A percentile compares a stretch with the other conserved stretches of the same genome.
These are phyloP conservation scores for Pseudisothecium myosuroides DNA, from an alignment of 225 moss, liverwort and hornwort genomes.

Conservation along the genomic window DNA sequence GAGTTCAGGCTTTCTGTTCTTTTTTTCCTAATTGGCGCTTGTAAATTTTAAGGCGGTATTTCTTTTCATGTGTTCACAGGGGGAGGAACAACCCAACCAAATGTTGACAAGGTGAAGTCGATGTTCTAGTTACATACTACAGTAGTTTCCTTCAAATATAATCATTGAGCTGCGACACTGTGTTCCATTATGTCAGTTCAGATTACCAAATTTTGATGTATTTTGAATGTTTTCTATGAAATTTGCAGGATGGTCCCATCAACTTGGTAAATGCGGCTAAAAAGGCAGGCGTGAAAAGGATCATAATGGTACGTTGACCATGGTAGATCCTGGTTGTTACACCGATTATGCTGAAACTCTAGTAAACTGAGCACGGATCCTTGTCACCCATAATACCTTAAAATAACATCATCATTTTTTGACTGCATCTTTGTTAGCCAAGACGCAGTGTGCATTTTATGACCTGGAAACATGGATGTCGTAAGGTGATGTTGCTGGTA, in stretches of 20 bases:
- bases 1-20: neutral
- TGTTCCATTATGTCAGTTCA: neutral
- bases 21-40: neutral
- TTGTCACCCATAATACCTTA: neutral
- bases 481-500: neutral
- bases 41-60: neutral
- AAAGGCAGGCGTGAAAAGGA: slow-evolving; percentile 77
- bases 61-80: slow-evolving; percentile 32
- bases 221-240: neutral
- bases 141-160: neutral
- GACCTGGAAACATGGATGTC: neutral
- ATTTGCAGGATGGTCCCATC: slow-evolving; percentile 74
- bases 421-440: neutral
- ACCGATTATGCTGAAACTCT: neutral
- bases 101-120: slow-evolving; percentile 73
- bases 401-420: neutral
- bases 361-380: neutral
- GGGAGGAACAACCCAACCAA: slow-evolving; percentile 54
- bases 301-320: slow-evolving; percentile 58
- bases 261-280: slow-evolving; percentile 90
- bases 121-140: neutral
- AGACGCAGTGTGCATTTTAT: neutral
- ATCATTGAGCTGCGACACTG: neutral
- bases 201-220: neutral
- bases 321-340: neutral